Evolutionary conservation across 306 rosid species (phyloP), one percentile per base, ranked within the genome.

Genomic region (Dalbergia cultrata): DNA sequence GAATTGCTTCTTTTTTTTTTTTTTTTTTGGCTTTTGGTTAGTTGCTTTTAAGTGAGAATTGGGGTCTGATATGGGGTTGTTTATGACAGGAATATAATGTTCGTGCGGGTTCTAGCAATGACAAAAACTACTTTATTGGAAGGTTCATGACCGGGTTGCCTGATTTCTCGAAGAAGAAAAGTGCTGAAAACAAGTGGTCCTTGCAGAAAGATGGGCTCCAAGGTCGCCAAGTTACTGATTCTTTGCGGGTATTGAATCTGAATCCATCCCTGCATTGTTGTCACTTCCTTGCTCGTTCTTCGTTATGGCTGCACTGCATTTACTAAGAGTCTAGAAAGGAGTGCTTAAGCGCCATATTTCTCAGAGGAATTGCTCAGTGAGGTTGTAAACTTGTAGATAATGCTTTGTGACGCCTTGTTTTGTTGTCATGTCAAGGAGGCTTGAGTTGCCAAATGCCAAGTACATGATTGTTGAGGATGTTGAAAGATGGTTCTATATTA

Each of bases 151-250:
- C 90, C 6, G 99, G 99, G 9, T 86, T 95, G 85, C 99, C 99
- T 17, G 92, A 87, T 78, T 95, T 95, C 84, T 95, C 97, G 2
- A 93, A 85, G 90, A 95, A 91, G 90, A 95, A 89, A 78, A 90
- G 71, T 79, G 97, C 94, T 16, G 99, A 95, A 63, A 95, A 95
- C 81, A 92, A 87, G 57, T 95, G 97, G 97, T 84, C 93, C 85
- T 78, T 95, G 4, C 88, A 88, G 22, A 95, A 95, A 79, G 99
- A 95, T 13, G 97, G 97, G 53, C 85, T 93, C 16, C 93, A 90
- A 74, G 92, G 95, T 66, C 97, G 97, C 74, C 97, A 93, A 58
- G 66, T 92, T 56, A 77, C 92, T 6, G 97, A 95, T 68, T 35
- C 94, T 54, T 72, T 90, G 84, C 84, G 97, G 95, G 99, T 95